phyloP scores from a whole-genome alignment of 2,329 filamentous ascomycete genomes.

The Neonectria neomacrospora region DNA sequence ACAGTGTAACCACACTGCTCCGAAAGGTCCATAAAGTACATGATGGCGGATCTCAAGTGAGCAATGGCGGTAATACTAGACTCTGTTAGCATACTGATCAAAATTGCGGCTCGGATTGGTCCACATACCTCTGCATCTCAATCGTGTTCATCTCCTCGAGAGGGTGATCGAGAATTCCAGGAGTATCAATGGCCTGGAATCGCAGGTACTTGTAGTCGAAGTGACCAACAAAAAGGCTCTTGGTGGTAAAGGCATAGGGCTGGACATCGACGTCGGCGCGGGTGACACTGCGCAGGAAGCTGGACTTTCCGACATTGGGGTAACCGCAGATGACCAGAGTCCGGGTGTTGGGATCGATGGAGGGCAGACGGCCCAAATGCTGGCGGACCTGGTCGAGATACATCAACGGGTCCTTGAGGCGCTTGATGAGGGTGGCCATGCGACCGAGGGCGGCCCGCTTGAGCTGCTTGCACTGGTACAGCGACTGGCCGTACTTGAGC shows the following conservation, averaged over 20 bases:
- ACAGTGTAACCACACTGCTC: constrained; percentile 98
- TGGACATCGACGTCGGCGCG: constrained; percentile 96
- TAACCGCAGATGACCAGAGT: constrained; percentile 97
- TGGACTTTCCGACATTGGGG: constrained; percentile 97
- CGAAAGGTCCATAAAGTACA: constrained; percentile 98
- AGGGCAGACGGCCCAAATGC: constrained; percentile 94
- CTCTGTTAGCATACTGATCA: constrained; percentile 6
- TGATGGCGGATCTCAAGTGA: constrained; percentile 91
- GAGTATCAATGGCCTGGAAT: constrained; percentile 89
- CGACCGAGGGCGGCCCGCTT: constrained; percentile 96
- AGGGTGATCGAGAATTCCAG: constrained; percentile 97
- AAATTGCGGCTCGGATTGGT: too few relatives aligned
- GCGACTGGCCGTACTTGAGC: constrained; percentile 89
- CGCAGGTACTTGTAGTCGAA: constrained; percentile 85
- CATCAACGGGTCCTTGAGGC: constrained; percentile 91
- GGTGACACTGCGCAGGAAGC: constrained; percentile 91
- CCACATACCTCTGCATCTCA: constrained; percentile 80
- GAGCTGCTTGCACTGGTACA: constrained; percentile 99
- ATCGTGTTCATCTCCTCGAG: constrained; percentile 99
- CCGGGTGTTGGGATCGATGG: constrained; percentile 98
- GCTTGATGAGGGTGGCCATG: constrained; percentile 97
- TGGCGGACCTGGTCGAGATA: constrained; percentile 94
- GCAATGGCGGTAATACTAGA: constrained; percentile 92
- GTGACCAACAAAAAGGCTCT: constrained; percentile 96
- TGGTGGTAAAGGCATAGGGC: constrained; percentile 98